Evolutionary conservation across 2,329 filamentous ascomycete species (phyloP).

Genomic region (Pyrenochaeta sp.): DNA sequence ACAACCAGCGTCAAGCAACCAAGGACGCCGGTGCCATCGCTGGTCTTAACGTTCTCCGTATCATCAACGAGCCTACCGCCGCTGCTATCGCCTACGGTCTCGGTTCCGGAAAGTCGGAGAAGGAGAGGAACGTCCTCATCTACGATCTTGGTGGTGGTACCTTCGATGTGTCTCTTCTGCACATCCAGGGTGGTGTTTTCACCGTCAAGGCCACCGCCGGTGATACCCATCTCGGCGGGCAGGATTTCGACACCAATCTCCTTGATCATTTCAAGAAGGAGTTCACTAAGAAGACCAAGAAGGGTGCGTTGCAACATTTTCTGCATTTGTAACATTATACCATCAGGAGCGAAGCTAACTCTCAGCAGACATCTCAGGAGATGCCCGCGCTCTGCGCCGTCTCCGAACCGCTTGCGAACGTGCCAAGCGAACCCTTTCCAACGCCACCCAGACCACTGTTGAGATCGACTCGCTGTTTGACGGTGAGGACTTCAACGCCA

Average conservation of each 20-base stretch:
- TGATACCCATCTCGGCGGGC: constrained; percentile 94
- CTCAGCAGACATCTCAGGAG: constrained; percentile 70
- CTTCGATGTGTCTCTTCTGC: constrained; percentile 99
- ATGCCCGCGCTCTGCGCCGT: constrained; percentile 92
- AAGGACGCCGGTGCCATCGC: constrained; percentile 99
- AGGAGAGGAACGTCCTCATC: constrained; percentile 99
- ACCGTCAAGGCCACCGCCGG: constrained; percentile 98
- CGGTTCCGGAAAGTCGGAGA: constrained; percentile 90
- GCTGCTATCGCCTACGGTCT: constrained; percentile 99
- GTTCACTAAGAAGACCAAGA: constrained; percentile 76
- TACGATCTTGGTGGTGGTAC: constrained; percentile 99
- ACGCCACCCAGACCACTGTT: constrained; percentile 95
- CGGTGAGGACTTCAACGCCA: constrained; percentile 95
- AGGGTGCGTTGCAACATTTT: constrained; percentile 19
- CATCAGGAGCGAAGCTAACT: constrained; percentile 37
- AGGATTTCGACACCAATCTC: constrained; percentile 96
- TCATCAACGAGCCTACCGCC: constrained; percentile 99
- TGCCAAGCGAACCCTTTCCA: constrained; percentile 98
- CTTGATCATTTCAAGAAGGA: constrained; percentile 98
- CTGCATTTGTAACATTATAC: background rate
- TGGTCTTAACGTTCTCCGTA: constrained; percentile 97
- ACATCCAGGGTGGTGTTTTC: constrained; percentile 99
- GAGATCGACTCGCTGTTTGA: constrained; percentile 99
- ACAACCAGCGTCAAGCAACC: constrained; percentile 99
- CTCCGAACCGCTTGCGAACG: constrained; percentile 98